Evolutionary conservation across 2,329 filamentous ascomycete species (phyloP).

Genomic region (Dactylellina cionopaga): DNA sequence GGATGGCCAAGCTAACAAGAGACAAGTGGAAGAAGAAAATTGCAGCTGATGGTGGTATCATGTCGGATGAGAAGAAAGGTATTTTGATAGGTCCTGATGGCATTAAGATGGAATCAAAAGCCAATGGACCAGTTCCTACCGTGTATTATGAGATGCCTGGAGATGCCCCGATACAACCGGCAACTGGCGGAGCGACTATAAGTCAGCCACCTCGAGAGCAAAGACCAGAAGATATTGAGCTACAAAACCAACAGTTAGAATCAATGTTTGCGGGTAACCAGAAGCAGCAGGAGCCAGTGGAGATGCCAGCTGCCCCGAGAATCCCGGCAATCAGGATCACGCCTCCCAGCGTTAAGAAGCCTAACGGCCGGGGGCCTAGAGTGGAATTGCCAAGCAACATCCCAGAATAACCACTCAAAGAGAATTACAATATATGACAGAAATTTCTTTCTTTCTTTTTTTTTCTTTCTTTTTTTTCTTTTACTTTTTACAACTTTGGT

Average conservation of each 20-base stretch:
- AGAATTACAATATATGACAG: background rate
- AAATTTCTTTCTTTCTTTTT: background rate
- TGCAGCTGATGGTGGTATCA: constrained; percentile 33
- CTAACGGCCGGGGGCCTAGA: constrained; percentile 6
- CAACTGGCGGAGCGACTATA: background rate
- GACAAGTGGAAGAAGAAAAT: constrained; percentile 52
- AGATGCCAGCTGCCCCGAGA: constrained; percentile 44
- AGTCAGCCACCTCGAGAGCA: constrained; percentile 27
- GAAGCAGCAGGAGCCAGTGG: constrained; percentile 23
- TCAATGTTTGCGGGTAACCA: constrained; percentile 28
- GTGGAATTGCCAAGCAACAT: constrained; percentile 20
- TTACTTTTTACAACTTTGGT: no score
- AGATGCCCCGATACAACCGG: constrained; percentile 9
- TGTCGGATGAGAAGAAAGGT: constrained; percentile 43
- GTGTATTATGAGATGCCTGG: constrained; percentile 51
- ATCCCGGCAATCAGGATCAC: constrained; percentile 44
- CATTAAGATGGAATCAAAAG: constrained; percentile 35
- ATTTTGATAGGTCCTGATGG: constrained; percentile 19
- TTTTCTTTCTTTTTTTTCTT: background rate
- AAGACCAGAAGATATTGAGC: constrained; percentile 23
- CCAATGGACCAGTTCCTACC: constrained; percentile 32
- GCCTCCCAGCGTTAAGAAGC: constrained; percentile 40
- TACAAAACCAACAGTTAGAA: constrained; percentile 38
- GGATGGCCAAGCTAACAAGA: constrained; percentile 47
- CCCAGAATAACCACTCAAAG: background rate